Base-by-base conservation (phyloP, 1,284 basidiomycete genomes). In the Grifola frondosa region DNA sequence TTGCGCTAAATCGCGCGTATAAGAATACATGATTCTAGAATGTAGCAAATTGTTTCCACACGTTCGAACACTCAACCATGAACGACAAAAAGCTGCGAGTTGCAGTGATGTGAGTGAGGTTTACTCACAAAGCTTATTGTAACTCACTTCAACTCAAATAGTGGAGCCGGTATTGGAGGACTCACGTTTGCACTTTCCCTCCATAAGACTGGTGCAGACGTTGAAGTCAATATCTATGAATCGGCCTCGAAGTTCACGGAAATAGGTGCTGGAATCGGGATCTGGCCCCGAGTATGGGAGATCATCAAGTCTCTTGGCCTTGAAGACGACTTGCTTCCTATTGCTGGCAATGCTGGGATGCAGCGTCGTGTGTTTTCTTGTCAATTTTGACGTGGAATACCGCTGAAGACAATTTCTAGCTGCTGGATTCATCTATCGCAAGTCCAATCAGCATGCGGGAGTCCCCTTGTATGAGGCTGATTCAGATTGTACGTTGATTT, bases 191-290 rank as follows among this genome's bases (percentile, higher is more conserved):
- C 67, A 19, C 52, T 71, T 5, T 64, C 68, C 2, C 50, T 75
- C 15, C 56, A 64, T 6, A 62, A 63, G 43, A 60, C 33, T 23
- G 48, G 64, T 30, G 55, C 65, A 3, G 62, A 70, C 44, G 65
- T 74, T 21, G 62, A 66, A 15, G 60, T 74, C 28, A 63, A 68
- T 23, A 53, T 74, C n/a, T 74, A 71, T 53, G 72, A 73, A 52
- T 59, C 65, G 7, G 61, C 68, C 1, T 22, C 44, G 6, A 52
- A 60, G 38, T 67, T 75, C 39, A 53, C 62, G 13, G 67, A 68
- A 51, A 57, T 71, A 26, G 73, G 74, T 6, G 72, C 72, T 7
- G 72, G 71, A 6, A 65, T 65, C 17, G 56, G 51, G 4, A 45
- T 66, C 37, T 57, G 47, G 46, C 64, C 64, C 10, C 46, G 58